phyloP scores from a whole-genome alignment of 2,329 filamentous ascomycete species.

The Whalleya microplaca region DNA sequence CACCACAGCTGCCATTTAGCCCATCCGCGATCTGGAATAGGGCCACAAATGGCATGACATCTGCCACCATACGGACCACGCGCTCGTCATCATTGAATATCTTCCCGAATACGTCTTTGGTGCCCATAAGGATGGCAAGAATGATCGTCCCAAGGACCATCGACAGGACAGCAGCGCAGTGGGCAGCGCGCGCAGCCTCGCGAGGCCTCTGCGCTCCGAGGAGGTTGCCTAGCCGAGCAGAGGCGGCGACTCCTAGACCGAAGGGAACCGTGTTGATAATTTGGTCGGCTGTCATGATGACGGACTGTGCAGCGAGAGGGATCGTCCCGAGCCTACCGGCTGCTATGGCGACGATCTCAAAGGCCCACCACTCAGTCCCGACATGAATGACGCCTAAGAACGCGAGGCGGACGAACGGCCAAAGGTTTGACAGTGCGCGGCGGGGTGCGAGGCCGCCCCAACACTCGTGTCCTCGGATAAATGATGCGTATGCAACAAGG shows the following conservation, averaged over 20 bases:
- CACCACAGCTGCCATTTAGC: constrained; percentile 82
- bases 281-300: constrained; percentile 90
- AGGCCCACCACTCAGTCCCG: constrained; percentile 93
- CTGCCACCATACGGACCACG: constrained; percentile 73
- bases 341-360: constrained; percentile 85
- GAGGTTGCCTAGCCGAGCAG: constrained; percentile 77
- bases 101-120: constrained; percentile 72
- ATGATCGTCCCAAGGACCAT: constrained; percentile 70
- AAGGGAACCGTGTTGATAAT: constrained; percentile 86
- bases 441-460: constrained; percentile 75
- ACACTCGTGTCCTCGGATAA: constrained; percentile 72
- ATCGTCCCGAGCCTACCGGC: constrained; percentile 81
- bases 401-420: constrained; percentile 74
- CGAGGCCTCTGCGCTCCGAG: constrained; percentile 69
- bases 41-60: constrained; percentile 84
- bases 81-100: constrained; percentile 80
- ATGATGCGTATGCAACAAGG: constrained; percentile 72
- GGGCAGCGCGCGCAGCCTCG: constrained; percentile 73
- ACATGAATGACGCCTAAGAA: constrained; percentile 80
- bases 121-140: constrained; percentile 69
- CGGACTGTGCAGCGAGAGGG: constrained; percentile 78
- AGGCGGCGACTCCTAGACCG: constrained; percentile 81
- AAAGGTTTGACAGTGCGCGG: constrained; percentile 67
- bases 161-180: constrained; percentile 74
- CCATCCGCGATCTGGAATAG: constrained; percentile 91